These are phyloP conservation scores for Dittrichia graveolens DNA, from an alignment of 129 eudicot genomes.

Conservation along the genomic window DNA sequence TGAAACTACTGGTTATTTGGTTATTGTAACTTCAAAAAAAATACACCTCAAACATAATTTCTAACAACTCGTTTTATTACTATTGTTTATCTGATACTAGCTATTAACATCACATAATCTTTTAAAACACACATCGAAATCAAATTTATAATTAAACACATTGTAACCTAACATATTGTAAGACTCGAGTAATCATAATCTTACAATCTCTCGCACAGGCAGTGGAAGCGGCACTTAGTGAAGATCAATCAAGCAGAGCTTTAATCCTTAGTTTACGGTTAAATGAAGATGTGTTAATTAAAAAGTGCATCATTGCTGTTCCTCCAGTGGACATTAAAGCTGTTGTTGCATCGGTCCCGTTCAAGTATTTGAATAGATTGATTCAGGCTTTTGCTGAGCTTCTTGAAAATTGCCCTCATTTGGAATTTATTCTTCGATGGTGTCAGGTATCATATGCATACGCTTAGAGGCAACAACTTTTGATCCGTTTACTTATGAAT, in stretches of 20 bases:
- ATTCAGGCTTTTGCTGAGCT: constrained; percentile 84
- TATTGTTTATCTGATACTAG: neutral
- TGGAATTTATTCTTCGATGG: constrained; percentile 93
- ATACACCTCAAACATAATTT: neutral
- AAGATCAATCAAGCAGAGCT: constrained; percentile 72
- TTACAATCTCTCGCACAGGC: constrained; percentile 52
- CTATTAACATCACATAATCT: neutral
- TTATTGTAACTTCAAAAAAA: neutral
- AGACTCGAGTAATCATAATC: neutral
- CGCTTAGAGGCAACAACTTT: neutral
- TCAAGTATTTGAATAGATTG: constrained; percentile 76
- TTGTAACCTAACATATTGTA: neutral
- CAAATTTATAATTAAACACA: neutral
- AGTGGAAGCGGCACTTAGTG: constrained; percentile 84
- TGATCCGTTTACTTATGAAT: neutral
- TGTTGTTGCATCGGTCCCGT: constrained; percentile 76
- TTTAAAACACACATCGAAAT: neutral
- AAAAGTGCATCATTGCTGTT: constrained; percentile 68
- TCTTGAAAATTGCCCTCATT: constrained; percentile 74
- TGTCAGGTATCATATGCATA: constrained; percentile 62
- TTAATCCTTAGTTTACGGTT: constrained; percentile 81
- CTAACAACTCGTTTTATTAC: neutral
- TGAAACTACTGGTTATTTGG: neutral
- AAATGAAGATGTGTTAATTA: constrained; percentile 75
- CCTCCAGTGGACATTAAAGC: constrained; percentile 70